Evolutionary conservation across 257 asterid species (phyloP).

Genomic region (Nicotiana attenuata): DNA sequence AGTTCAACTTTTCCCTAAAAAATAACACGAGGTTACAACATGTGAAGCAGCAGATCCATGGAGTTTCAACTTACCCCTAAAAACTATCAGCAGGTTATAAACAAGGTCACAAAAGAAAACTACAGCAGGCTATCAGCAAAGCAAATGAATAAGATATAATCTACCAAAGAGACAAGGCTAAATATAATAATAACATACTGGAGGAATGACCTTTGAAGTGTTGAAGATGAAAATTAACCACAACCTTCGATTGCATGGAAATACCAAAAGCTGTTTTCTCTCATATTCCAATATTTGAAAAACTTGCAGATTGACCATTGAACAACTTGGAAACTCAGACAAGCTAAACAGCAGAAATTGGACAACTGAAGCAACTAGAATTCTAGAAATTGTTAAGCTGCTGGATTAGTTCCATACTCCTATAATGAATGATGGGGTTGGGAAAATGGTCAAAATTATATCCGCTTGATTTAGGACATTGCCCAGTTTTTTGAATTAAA

Average conservation of each 20-base stretch:
- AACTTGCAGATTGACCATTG: neutral
- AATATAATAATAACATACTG: neutral
- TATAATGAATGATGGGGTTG: too few species aligned
- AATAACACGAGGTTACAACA: neutral
- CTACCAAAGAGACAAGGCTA: neutral
- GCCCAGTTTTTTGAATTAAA: too few species aligned
- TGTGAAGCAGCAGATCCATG: neutral
- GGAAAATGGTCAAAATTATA: too few species aligned
- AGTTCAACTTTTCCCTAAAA: conserved; percentile 30
- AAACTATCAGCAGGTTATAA: neutral
- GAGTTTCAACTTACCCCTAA: neutral
- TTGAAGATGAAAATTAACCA: neutral
- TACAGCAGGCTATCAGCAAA: neutral
- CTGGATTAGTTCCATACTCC: too few species aligned
- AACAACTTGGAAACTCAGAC: too few species aligned
- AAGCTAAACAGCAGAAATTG: too few species aligned
- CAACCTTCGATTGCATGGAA: neutral
- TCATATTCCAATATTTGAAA: neutral
- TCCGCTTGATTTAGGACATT: too few species aligned
- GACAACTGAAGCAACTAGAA: too few species aligned
- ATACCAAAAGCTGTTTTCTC: neutral
- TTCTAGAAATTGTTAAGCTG: too few species aligned
- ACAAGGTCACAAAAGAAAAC: neutral
- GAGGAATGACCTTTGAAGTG: neutral
- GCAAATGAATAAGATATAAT: neutral